Base-by-base conservation (phyloP, 2,329 filamentous ascomycete species). In the Talaromyces amestolkiae region DNA sequence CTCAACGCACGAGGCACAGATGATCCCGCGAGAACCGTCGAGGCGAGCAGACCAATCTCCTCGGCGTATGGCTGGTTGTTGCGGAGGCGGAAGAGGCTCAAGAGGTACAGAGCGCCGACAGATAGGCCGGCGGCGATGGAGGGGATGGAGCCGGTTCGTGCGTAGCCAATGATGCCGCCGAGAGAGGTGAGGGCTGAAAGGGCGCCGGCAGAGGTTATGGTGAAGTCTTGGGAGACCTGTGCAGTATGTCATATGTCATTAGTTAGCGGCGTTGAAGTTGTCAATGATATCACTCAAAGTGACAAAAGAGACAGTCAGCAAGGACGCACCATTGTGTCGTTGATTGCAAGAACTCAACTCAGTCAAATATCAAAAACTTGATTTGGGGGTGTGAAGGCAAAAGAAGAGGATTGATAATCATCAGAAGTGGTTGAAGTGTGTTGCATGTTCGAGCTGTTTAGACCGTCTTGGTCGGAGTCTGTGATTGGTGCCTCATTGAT, bases 11-110 rank as follows among this genome's bases (percentile, higher is more conserved):
- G 86, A 13, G 95, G 95, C 67, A 98, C 89, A 1, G 91, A 90
- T 49, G 91, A 91, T 22, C 92, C 93, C 2, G 86, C 94, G 41
- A 99, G 85, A 31, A 98, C 81, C n/a, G 92, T 73, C 0, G 92
- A 96, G 4, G 95, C 95, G 51, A 97, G 83, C 10, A 99, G 85
- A n/a, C 90, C 91, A 51, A 97, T 82, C 79, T 98, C 95, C 70
- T 96, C 81, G 68, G 94, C 95, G 77, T 95, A 97, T 3, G 91
- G 77, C 76, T 92, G 85, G 67, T 85, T 83, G 72, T 87, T 89
- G 72, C 90, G 88, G 68, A 97, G 88, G 66, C 93, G 91, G 74
- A 91, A 89, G 69, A 90, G 93, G 68, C 92, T 92, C 51, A 97
- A 82, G 27, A 88, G 88, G 79, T 99, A 90, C 66, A 92, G 79